These are phyloP conservation scores for Zizania latifolia DNA, from an alignment of 176 grass and related monocot species.

Conservation along the genomic window DNA sequence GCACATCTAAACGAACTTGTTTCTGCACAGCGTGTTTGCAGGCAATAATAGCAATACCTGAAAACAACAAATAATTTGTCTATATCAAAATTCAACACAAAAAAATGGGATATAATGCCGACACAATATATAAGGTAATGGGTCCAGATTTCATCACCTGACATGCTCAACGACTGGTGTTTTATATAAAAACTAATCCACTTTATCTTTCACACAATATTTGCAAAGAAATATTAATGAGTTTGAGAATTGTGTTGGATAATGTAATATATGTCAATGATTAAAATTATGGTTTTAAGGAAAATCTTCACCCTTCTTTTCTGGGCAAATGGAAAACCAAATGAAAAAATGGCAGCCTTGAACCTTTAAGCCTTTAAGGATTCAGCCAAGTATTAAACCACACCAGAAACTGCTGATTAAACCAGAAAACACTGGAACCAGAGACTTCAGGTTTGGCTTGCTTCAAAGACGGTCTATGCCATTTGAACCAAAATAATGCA, in stretches of 20 bases:
- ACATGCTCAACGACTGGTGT: not conserved
- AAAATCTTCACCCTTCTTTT: not conserved
- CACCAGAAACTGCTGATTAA: too few species aligned
- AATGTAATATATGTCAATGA: not conserved
- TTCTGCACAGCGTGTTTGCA: slow-evolving; percentile 62
- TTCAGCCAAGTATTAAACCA: too few species aligned
- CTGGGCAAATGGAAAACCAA: not conserved
- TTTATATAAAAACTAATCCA: not conserved
- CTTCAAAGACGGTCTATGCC: too few species aligned
- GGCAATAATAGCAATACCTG: slow-evolving; percentile 96
- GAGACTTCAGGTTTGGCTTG: too few species aligned
- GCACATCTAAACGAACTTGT: slow-evolving; percentile 59
- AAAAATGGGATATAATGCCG: not conserved
- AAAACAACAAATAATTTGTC: slow-evolving; percentile 13
- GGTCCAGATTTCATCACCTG: not conserved
- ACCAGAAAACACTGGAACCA: too few species aligned
- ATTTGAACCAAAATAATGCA: too few species aligned
- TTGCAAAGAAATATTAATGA: not conserved
- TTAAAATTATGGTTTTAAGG: not conserved
- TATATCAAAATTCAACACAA: not conserved
- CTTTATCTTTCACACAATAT: not conserved
- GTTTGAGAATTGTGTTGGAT: too few species aligned
- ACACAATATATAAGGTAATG: not conserved
- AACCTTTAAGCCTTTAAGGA: too few species aligned
- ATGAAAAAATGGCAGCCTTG: too few species aligned